Percentiles rank a stretch among this genome's conserved stretches.
Evolutionary conservation across 495 filamentous ascomycete species (phyloP).

Genomic region (Neurospora sublineolata): DNA sequence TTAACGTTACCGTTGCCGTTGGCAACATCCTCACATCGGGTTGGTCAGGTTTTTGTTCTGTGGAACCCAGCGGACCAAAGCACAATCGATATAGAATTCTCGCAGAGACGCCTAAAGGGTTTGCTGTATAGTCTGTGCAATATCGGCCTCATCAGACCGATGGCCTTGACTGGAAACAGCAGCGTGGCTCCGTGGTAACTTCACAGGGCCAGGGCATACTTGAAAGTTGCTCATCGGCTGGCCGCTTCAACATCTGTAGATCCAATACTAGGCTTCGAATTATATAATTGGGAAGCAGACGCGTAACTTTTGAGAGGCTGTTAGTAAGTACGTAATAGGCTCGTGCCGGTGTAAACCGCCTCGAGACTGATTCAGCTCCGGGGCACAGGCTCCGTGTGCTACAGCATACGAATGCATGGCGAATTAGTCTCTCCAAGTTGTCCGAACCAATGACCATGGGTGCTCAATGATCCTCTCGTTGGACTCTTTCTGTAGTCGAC

Average conservation of each 20-base stretch:
- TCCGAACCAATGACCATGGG: not conserved
- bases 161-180: no score
- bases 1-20: not conserved
- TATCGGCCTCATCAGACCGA: not conserved
- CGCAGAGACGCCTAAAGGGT: not conserved
- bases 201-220: not conserved
- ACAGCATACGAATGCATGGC: not conserved
- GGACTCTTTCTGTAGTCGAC: not conserved
- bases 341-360: not conserved
- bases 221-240: not conserved
- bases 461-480: not conserved
- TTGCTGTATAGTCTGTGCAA: not conserved
- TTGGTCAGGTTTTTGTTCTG: not conserved
- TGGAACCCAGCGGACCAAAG: not conserved
- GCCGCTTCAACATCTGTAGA: not conserved
- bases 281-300: not conserved
- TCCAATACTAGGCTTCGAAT: not conserved
- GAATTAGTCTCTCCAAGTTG: not conserved
- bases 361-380: not conserved
- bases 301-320: not conserved
- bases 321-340: not conserved
- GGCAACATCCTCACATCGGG: not conserved
- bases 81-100: not conserved
- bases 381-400: not conserved
- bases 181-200: no score